phyloP scores from a whole-genome alignment of 2,329 filamentous ascomycete genomes.

The Monosporascus sp. region DNA sequence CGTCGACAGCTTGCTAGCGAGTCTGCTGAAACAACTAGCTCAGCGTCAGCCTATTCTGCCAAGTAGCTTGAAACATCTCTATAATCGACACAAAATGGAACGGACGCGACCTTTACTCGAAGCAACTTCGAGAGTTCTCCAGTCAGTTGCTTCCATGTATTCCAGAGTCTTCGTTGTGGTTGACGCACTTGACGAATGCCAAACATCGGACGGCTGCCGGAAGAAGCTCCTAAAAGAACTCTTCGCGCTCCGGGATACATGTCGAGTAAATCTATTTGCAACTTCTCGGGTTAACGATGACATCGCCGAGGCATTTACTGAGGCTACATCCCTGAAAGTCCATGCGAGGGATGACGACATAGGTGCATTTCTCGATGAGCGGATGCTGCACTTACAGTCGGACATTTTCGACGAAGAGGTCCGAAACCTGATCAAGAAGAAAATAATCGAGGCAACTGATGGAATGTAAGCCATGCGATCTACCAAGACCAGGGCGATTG shows the following conservation, averaged over 20 bases:
- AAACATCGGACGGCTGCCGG: slow-evolving; percentile 3
- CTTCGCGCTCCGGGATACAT: slow-evolving; percentile 3
- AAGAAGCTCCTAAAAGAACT: slow-evolving; percentile 6
- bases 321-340: slow-evolving; percentile 20
- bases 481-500: slow-evolving; percentile 6
- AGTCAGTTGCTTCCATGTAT: slow-evolving; percentile 9
- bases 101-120: slow-evolving; percentile 17
- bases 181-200: slow-evolving; percentile 16
- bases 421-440: slow-evolving; percentile 11
- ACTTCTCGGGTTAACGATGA: slow-evolving; percentile 13
- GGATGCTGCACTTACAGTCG: slow-evolving; percentile 10
- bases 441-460: slow-evolving; percentile 15
- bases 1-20: slow-evolving; percentile 25
- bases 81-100: slow-evolving; percentile 12
- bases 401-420: slow-evolving; percentile 12
- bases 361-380: slow-evolving; percentile 18
- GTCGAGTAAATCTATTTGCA: slow-evolving; percentile 9
- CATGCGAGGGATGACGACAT: slow-evolving; percentile 26
- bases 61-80: slow-evolving; percentile 19
- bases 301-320: slow-evolving; percentile 7
- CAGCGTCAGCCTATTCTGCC: slow-evolving; percentile 17
- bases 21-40: slow-evolving; percentile 33
- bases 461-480: slow-evolving; percentile 25
- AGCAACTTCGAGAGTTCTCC: slow-evolving; percentile 14
- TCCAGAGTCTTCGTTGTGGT: slow-evolving; percentile 15